A percentile compares a stretch with the other conserved stretches of the same genome.
Conservation (phyloP, 257 asterid species). For the Echites panduratus region DNA sequence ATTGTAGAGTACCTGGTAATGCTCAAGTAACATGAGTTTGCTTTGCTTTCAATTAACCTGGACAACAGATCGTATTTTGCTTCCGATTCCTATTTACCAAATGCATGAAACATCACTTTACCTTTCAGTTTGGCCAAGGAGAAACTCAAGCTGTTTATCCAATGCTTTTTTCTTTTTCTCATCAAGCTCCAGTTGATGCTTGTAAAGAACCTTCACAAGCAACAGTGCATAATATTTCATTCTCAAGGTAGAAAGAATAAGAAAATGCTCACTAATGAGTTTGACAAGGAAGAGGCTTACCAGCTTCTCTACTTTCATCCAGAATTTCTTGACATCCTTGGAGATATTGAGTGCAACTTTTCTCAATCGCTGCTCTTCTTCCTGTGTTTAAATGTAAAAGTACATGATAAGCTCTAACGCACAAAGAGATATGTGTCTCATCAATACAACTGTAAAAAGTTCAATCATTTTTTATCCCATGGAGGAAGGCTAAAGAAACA, state of each 20-base stretch:
- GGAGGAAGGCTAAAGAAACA: neutral
- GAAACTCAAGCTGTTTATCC: constrained; percentile 96
- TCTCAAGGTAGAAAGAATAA: constrained; percentile 12
- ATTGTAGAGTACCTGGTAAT: constrained; percentile 82
- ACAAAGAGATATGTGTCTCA: neutral
- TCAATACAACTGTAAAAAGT: neutral
- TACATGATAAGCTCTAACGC: constrained; percentile 10
- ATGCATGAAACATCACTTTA: constrained; percentile 15
- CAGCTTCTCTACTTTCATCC: constrained; percentile 98
- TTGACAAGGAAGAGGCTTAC: constrained; percentile 35
- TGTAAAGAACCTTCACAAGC: constrained; percentile 67
- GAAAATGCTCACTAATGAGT: constrained; percentile 13
- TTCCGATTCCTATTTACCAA: neutral
- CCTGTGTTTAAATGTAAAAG: constrained; percentile 43
- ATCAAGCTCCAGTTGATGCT: constrained; percentile 88
- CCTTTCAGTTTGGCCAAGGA: constrained; percentile 99
- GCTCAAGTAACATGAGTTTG: constrained; percentile 13
- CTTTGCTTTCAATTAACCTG: neutral
- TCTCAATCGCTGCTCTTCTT: constrained; percentile 81
- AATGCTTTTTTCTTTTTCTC: constrained; percentile 91
- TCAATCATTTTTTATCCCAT: neutral
- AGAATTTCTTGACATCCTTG: constrained; percentile 91
- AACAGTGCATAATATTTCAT: constrained; percentile 20
- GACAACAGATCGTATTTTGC: neutral
- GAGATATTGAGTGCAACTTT: constrained; percentile 86